Base-by-base conservation (phyloP, 164 flowering plant species). In the Vitis cinerea region DNA sequence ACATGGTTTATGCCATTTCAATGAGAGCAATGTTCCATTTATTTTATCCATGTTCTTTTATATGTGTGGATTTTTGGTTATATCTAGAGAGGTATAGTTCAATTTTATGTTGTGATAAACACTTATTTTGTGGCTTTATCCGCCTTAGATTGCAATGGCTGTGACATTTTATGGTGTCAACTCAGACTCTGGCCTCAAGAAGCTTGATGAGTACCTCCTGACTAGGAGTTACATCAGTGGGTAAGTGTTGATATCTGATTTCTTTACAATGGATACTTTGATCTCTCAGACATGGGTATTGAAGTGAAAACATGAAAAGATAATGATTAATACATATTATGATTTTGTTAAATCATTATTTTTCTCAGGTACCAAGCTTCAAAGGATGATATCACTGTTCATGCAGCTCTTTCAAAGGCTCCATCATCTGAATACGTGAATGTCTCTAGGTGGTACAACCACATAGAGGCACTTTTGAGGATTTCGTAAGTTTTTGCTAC, bases 381-480 rank as follows among this genome's bases (percentile, higher is more conserved):
- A 7, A 91, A 90, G 83, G 97, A 96, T 80, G 99, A 95, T 71
- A 55, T 93, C 23, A 82, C 84, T 23, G 90, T 95, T 58, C 74
- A 80, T 78, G 74, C 87, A 6, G 91, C 97, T 53, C 73, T 95
- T 30, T 44, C 89, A 2, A 69, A 72, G 14, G 76, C 85, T 49
- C 97, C 93, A 50, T 75, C 90, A 7, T 59, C 91, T 2, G 77
- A 83, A 16, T 91, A 76, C 66, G 87, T 89, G 44, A 96, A 96
- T 81, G 90, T 78, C 9, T 83, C 76, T 19, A 74, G 97, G 62
- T 93, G 99, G 99, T 96, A 74, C 80, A 77, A 82, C 55, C 97
- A 91, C 83, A 90, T 91, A 51, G 89, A 87, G 63, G 96, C 94
- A 12, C 88, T 93, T 66, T 62, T 93, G 78, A 87, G 97, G 83